These are phyloP conservation scores for Suhomyces bolitotheri DNA, from an alignment of 1,139 yeast genomes.

Conservation along the genomic window DNA sequence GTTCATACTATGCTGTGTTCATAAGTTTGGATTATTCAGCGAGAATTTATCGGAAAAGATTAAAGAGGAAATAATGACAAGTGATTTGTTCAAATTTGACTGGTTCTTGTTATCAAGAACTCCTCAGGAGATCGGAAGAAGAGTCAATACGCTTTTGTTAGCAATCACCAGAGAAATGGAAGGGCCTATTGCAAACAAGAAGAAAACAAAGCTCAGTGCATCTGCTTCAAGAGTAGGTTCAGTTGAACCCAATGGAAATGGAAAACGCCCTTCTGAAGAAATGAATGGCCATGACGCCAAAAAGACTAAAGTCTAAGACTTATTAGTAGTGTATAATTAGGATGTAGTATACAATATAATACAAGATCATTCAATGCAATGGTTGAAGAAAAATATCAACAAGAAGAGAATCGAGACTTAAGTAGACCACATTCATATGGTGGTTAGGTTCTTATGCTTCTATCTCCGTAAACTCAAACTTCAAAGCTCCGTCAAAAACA, in stretches of 20 bases:
- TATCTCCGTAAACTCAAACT: constrained; percentile 1
- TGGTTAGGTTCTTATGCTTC: background rate
- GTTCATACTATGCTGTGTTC: constrained; percentile 69
- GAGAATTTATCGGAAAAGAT: constrained; percentile 73
- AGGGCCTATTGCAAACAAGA: constrained; percentile 53
- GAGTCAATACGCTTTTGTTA: constrained; percentile 75
- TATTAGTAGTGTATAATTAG: constrained; percentile 7
- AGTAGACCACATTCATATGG: no score
- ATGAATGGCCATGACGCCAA: constrained; percentile 6
- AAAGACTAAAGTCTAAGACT: constrained; percentile 6
- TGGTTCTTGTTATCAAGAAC: constrained; percentile 89
- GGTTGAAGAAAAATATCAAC: background rate
- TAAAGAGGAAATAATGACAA: constrained; percentile 69
- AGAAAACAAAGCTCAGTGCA: constrained; percentile 31
- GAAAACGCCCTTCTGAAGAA: constrained; percentile 14
- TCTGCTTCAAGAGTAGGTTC: constrained; percentile 37
- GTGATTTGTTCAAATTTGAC: constrained; percentile 81
- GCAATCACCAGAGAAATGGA: constrained; percentile 82
- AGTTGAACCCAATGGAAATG: constrained; percentile 28
- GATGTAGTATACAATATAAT: constrained; percentile 11
- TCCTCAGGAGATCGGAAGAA: constrained; percentile 77
- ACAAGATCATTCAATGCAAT: constrained; percentile 1
- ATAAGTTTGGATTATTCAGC: constrained; percentile 73
- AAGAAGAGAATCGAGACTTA: no score
- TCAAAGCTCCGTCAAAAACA: background rate